Conservation (phyloP, 225 moss, liverwort and hornwort genomes). For the Polytrichum formosum region DNA sequence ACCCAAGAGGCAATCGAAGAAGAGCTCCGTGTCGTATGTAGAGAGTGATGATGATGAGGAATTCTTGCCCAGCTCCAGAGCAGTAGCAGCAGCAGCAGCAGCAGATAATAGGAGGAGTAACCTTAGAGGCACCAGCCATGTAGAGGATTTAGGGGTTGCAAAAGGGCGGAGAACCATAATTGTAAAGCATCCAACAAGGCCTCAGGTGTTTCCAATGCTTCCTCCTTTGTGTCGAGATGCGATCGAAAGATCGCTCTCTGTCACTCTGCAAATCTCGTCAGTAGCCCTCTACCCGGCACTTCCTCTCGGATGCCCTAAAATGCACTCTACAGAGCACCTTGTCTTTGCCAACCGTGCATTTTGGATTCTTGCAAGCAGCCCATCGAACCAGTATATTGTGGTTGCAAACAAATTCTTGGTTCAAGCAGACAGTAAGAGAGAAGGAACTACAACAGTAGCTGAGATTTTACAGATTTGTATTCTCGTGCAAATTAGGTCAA, state of each 20-base stretch:
- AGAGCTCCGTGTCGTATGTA: conserved; percentile 35
- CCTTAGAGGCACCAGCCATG: conserved; percentile 20
- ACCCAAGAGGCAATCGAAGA: conserved; percentile 38
- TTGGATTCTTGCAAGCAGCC: not conserved
- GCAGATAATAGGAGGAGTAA: conserved; percentile 24
- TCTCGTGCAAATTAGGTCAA: not conserved
- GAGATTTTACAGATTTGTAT: not conserved
- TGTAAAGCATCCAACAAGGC: conserved; percentile 34
- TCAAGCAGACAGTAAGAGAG: not conserved
- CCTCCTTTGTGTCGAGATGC: too few relatives aligned
- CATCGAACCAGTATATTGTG: too few relatives aligned
- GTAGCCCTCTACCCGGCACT: not conserved
- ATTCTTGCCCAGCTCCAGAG: conserved; percentile 20
- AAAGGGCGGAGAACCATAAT: conserved; percentile 48
- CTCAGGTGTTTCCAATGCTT: conserved; percentile 13
- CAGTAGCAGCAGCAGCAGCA: conserved; percentile 2
- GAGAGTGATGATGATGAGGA: conserved; percentile 52
- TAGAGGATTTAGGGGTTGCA: conserved; percentile 27
- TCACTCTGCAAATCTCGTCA: not conserved
- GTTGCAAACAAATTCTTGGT: too few relatives aligned
- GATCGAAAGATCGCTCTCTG: not conserved
- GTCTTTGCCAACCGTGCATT: not conserved
- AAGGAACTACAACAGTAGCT: not conserved
- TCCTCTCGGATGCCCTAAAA: not conserved
- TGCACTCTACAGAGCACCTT: not conserved